Evolutionary conservation across 345 rosid genomes (phyloP), one percentile per base, ranked within the genome.

Genomic region (Eucalyptus dawsonii): DNA sequence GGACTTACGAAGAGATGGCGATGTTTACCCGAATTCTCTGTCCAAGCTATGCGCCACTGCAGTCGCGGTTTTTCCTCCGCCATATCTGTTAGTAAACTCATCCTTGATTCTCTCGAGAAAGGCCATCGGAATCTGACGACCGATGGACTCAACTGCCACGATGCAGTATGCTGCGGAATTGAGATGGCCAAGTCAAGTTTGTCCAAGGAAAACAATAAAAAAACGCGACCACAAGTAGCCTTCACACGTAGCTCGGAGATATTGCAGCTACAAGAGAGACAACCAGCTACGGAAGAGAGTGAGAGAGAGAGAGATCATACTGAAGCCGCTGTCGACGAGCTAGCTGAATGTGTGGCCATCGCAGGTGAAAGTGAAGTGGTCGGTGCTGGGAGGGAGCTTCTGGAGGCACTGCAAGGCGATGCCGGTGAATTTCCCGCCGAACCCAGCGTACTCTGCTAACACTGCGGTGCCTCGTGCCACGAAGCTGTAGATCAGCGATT

Each of bases 81-180:
- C 60, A 54, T 93, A 90, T 91, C 90, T 89, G 51, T 93, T 91
- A 72, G 72, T 88, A 49, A 88, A 88, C 49, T 93, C 92, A 21
- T 93, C 93, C 89, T 90, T 91, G 51, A 93, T 89, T 67, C 91
- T 92, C 87, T 93, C 93, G 69, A 93, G 90, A 88, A 89, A 91
- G 87, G 91, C 94, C 72, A 91, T 93, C 54, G 92, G 93, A 87
- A 91, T 88, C 89, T 93, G 92, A 47, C 91, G 87, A 87, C 93
- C 93, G 10, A 91, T 91, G 62, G 94, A 86, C 89, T 93, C 94
- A 27, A 88, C 91, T 25, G 94, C 94, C 58, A 93, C 94, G 62
- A 93, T 88, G 47, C 94, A 93, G 90, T 88, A 93, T 40, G 91
- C 94, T 93, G 94, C 92, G 85, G 40, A 49, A 49, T 50, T 14